Evolutionary conservation across 2,329 filamentous ascomycete genomes (phyloP).

Genomic region (Clarireedia sp.): DNA sequence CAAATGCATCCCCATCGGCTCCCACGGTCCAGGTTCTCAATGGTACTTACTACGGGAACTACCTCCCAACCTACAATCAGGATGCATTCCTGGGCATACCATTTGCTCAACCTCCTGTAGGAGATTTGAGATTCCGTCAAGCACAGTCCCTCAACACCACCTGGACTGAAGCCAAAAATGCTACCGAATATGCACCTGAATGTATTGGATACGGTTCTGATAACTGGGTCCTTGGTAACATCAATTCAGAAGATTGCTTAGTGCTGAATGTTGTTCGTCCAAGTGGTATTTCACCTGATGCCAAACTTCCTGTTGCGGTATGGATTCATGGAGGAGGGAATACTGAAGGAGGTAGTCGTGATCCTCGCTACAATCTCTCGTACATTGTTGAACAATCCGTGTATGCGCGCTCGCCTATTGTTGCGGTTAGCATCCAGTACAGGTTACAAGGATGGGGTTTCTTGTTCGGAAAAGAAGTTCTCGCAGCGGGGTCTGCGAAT

Average conservation of each 20-base stretch:
- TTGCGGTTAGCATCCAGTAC: conserved; percentile 40
- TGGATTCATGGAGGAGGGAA: conserved; percentile 42
- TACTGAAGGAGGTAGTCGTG: conserved; percentile 33
- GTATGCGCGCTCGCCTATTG: conserved; percentile 35
- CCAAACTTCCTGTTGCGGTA: conserved; percentile 40
- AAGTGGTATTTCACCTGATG: conserved; percentile 28
- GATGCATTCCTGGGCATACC: conserved; percentile 19
- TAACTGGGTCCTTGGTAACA: conserved; percentile 4
- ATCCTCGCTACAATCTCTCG: conserved; percentile 49
- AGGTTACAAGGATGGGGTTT: conserved; percentile 24
- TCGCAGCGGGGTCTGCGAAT: conserved; percentile 37
- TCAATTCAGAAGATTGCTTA: conserved; percentile 10
- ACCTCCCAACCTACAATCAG: conserved; percentile 14
- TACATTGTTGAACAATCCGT: conserved; percentile 42
- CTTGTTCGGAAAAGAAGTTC: conserved; percentile 30
- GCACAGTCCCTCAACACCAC: conserved; percentile 11
- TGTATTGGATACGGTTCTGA: conserved; percentile 8
- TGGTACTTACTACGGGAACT: conserved; percentile 16
- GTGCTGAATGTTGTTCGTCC: conserved; percentile 30
- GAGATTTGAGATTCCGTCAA: conserved; percentile 8
- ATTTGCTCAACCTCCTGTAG: conserved; percentile 13
- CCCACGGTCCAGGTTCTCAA: conserved; percentile 18
- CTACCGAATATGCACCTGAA: conserved; percentile 22
- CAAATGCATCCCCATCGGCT: no score
- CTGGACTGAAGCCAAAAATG: conserved; percentile 8